Percentiles rank a stretch among this genome's conserved stretches.
Conservation (phyloP, 73 alveolate genomes). For the Tetrahymena thermophila region DNA sequence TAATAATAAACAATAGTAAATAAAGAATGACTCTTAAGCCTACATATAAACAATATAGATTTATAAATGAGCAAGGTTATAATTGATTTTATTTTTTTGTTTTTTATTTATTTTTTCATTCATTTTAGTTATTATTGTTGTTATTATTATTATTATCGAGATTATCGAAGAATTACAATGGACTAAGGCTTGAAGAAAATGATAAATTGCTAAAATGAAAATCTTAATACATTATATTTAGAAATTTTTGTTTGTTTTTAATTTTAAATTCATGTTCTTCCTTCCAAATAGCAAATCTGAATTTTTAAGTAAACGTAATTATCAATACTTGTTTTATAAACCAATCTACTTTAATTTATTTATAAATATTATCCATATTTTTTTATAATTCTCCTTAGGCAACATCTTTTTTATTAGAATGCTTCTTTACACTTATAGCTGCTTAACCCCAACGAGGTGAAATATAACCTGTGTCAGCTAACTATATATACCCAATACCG, state of each 20-base stretch:
- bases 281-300: background rate
- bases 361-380: background rate
- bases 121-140: background rate
- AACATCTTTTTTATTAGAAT: background rate
- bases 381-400: background rate
- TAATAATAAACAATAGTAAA: no score
- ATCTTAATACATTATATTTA: background rate
- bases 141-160: background rate
- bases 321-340: background rate
- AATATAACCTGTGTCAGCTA: background rate
- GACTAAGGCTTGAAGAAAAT: background rate
- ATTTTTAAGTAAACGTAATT: background rate
- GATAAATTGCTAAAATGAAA: background rate
- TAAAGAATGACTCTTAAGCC: no score
- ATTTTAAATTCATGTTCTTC: background rate
- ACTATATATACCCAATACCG: background rate
- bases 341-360: background rate
- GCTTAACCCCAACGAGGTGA: constrained; percentile 1
- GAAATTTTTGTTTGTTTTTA: background rate
- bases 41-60: no score
- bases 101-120: background rate
- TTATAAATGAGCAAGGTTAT: no score
- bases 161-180: background rate
- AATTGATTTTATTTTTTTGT: no score
- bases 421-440: background rate